Evolutionary conservation across 2,329 filamentous ascomycete species (phyloP).

Genomic region (Gaeumannomyces sp.): DNA sequence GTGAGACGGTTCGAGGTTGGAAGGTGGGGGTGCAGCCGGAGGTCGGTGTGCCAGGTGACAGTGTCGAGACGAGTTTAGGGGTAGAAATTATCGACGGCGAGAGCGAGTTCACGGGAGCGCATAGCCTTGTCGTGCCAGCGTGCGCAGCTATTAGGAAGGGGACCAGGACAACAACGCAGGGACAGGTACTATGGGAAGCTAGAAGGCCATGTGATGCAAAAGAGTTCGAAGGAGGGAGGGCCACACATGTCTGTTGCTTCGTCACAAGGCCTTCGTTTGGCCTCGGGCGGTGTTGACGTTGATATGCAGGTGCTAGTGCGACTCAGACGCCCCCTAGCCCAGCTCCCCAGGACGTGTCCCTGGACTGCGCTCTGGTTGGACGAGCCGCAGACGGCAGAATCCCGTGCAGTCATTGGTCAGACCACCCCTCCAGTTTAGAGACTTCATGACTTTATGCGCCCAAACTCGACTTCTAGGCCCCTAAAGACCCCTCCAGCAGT

Average conservation of each 20-base stretch:
- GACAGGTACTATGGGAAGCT: too few relatives aligned
- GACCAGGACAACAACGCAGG: too few relatives aligned
- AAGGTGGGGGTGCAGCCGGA: background rate
- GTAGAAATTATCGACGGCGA: background rate
- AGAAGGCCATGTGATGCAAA: background rate
- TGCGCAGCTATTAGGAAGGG: background rate
- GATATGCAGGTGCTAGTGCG: background rate
- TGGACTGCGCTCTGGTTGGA: background rate
- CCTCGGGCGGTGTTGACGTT: background rate
- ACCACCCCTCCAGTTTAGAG: background rate
- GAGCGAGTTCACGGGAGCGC: background rate
- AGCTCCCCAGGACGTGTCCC: background rate
- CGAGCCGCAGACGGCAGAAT: background rate
- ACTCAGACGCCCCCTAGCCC: background rate
- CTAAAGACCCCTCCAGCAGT: background rate
- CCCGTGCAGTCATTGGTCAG: background rate
- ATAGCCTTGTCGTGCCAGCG: background rate
- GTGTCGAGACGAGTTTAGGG: background rate
- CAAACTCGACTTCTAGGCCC: background rate
- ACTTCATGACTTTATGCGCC: background rate
- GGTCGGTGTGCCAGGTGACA: constrained; percentile 2
- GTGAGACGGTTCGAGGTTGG: background rate
- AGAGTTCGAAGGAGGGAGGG: background rate
- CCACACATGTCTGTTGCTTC: background rate
- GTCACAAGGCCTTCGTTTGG: background rate